Conservation (phyloP, 345 rosid genomes). For the Gossypium rotundifolium region DNA sequence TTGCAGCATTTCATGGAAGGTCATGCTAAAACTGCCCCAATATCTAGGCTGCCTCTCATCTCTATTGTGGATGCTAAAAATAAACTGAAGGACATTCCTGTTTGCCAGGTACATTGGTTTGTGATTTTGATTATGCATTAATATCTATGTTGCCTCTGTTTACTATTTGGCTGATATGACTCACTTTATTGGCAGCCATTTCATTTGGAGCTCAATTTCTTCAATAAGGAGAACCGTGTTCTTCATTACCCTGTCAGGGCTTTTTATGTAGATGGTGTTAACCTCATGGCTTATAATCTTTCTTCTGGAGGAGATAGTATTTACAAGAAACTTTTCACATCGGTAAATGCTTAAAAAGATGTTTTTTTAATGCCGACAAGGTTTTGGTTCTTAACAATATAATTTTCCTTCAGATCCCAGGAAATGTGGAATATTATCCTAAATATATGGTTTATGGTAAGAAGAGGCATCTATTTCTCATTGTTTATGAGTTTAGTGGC, state of each 20-base stretch:
- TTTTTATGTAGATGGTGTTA: slow-evolving; percentile 78
- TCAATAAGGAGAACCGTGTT: slow-evolving; percentile 83
- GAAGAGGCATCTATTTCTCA: slow-evolving; percentile 72
- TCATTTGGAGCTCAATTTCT: slow-evolving; percentile 97
- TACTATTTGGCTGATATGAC: slow-evolving; percentile 25
- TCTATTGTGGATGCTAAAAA: slow-evolving; percentile 63
- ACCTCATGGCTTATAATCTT: slow-evolving; percentile 88
- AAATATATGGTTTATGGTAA: slow-evolving; percentile 64
- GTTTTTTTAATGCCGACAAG: slow-evolving; percentile 2
- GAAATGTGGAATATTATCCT: slow-evolving; percentile 70
- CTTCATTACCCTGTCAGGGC: slow-evolving; percentile 96
- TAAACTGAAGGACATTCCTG: slow-evolving; percentile 80
- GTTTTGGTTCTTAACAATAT: slow-evolving; percentile 6
- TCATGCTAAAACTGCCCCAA: slow-evolving; percentile 87
- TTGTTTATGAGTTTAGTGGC: slow-evolving; percentile 81
- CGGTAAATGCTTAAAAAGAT: slow-evolving; percentile 41
- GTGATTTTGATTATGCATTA: slow-evolving; percentile 11
- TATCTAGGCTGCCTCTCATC: slow-evolving; percentile 84
- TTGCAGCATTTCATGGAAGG: slow-evolving; percentile 98
- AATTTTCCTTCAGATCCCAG: slow-evolving; percentile 63
- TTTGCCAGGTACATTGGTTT: slow-evolving; percentile 60
- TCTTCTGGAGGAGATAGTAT: slow-evolving; percentile 73
- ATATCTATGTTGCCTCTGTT: slow-evolving; percentile 13
- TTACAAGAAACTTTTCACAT: slow-evolving; percentile 80
- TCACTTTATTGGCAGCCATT: slow-evolving; percentile 64